Evolutionary conservation across 108 stramenopile species (phyloP).

Genomic region (Nitzschia sp.): DNA sequence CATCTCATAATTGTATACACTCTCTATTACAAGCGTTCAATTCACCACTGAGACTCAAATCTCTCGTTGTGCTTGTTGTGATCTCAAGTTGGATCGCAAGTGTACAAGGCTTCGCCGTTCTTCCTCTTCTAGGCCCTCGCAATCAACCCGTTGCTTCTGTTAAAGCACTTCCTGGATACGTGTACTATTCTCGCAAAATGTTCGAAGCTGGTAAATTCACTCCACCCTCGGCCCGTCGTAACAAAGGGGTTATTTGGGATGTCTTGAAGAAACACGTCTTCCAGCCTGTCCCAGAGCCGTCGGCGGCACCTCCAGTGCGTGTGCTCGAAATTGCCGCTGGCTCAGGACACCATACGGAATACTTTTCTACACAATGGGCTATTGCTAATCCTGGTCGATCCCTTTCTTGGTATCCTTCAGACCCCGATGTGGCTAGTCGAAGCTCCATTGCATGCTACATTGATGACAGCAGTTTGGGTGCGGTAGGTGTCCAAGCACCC

Average conservation of each 20-base stretch:
- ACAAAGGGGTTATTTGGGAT: constrained; percentile 77
- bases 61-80: too few species aligned
- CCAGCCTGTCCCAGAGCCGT: background rate
- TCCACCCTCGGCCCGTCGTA: constrained; percentile 79
- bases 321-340: constrained; percentile 74
- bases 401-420: constrained; percentile 58
- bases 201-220: constrained; percentile 22
- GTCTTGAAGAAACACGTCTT: constrained; percentile 46
- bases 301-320: constrained; percentile 8
- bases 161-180: background rate
- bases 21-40: too few species aligned
- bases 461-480: constrained; percentile 9
- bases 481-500: constrained; percentile 30
- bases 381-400: background rate
- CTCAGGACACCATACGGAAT: constrained; percentile 57
- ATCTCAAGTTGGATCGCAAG: too few species aligned
- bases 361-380: constrained; percentile 37
- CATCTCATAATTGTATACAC: too few species aligned
- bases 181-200: background rate
- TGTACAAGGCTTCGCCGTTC: too few species aligned
- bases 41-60: too few species aligned
- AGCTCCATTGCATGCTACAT: constrained; percentile 51
- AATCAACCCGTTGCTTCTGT: too few species aligned
- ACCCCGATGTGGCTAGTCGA: constrained; percentile 42
- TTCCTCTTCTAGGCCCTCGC: too few species aligned